A percentile compares a stretch with the other conserved stretches of the same genome.
Conservation (phyloP, 2,329 filamentous ascomycete genomes). For the Onygena corvina region DNA sequence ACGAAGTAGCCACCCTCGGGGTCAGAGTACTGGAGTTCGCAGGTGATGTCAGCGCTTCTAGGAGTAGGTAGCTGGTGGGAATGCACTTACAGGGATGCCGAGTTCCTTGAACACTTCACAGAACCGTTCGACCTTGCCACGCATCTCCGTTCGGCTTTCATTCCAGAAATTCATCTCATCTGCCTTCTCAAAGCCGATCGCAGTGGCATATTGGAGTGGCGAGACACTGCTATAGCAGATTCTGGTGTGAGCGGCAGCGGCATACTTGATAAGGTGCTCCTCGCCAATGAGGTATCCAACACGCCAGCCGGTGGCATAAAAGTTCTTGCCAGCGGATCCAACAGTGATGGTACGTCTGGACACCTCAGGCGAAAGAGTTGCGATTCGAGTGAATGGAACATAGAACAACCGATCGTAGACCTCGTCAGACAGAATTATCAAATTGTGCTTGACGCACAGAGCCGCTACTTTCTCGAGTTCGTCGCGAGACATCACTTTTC, state of each 20-base stretch:
- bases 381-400: slow-evolving; percentile 84
- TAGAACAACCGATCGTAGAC: slow-evolving; percentile 95
- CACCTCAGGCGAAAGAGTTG: slow-evolving; percentile 80
- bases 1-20: slow-evolving; percentile 98
- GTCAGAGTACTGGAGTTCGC: slow-evolving; percentile 53
- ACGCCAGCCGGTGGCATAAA: slow-evolving; percentile 95
- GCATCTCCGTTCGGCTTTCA: slow-evolving; percentile 71
- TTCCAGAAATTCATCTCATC: slow-evolving; percentile 81
- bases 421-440: slow-evolving; percentile 84
- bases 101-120: slow-evolving; percentile 70
- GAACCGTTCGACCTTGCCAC: slow-evolving; percentile 74
- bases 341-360: slow-evolving; percentile 83
- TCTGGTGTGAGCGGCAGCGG: slow-evolving; percentile 81
- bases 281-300: slow-evolving; percentile 92
- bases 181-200: slow-evolving; percentile 86
- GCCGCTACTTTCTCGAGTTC: slow-evolving; percentile 79
- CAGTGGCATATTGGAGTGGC: slow-evolving; percentile 85
- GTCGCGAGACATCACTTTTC: slow-evolving; percentile 78
- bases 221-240: slow-evolving; percentile 95
- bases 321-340: slow-evolving; percentile 93
- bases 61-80: neutral
- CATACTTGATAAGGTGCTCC: slow-evolving; percentile 77
- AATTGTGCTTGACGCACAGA: slow-evolving; percentile 80
- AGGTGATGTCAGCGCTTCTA: neutral
- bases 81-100: slow-evolving; percentile 45